phyloP scores from a whole-genome alignment of 2,329 filamentous ascomycete species.

The Aureobasidium sp. region DNA sequence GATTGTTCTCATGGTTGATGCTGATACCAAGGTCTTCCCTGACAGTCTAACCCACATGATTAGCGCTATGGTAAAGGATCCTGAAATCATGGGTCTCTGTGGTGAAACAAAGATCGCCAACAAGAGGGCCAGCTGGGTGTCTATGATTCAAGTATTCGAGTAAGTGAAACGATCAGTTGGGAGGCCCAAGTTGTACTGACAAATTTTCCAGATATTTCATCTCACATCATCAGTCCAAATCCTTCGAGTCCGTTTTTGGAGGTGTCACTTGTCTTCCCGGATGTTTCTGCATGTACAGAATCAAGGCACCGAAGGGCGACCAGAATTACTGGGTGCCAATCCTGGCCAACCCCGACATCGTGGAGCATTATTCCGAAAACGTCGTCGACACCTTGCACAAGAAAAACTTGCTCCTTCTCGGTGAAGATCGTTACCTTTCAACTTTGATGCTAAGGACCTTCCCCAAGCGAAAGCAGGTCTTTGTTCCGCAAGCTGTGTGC shows the following conservation, averaged over 20 bases:
- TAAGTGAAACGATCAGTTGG: background rate
- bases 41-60: slow-evolving; percentile 98
- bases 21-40: slow-evolving; percentile 97
- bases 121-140: slow-evolving; percentile 89
- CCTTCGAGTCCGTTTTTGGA: slow-evolving; percentile 96
- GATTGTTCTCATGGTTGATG: slow-evolving; percentile 96
- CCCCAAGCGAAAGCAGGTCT: slow-evolving; percentile 97
- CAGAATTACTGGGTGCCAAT: slow-evolving; percentile 99
- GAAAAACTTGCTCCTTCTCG: slow-evolving; percentile 86
- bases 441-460: slow-evolving; percentile 98
- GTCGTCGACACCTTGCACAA: slow-evolving; percentile 97
- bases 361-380: slow-evolving; percentile 98
- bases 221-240: slow-evolving; percentile 92
- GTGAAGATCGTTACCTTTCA: slow-evolving; percentile 90
- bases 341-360: slow-evolving; percentile 93
- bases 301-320: slow-evolving; percentile 95
- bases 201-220: slow-evolving; percentile 62
- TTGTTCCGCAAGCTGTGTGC: slow-evolving; percentile 96
- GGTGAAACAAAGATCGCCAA: slow-evolving; percentile 99
- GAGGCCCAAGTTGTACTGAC: background rate
- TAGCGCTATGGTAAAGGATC: slow-evolving; percentile 97
- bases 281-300: slow-evolving; percentile 99
- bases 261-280: slow-evolving; percentile 97
- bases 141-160: slow-evolving; percentile 97
- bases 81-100: slow-evolving; percentile 97